Evolutionary conservation across 345 rosid genomes (phyloP).

Genomic region (Nasturtium officinale): DNA sequence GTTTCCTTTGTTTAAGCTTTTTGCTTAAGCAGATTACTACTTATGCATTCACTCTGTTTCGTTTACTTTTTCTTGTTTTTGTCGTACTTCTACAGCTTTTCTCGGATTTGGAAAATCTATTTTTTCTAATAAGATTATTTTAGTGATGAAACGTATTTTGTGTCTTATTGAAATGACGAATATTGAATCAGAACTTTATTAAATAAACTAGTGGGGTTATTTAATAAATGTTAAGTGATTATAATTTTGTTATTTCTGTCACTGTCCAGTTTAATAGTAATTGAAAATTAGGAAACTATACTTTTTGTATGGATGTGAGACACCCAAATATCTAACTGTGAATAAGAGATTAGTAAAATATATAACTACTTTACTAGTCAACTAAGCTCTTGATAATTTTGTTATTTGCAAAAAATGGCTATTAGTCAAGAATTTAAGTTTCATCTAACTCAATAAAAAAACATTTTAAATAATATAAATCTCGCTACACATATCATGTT

Average conservation of each 20-base stretch:
- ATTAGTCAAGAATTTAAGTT: not conserved
- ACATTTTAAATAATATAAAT: not conserved
- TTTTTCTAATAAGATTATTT: not conserved
- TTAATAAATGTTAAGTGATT: not conserved
- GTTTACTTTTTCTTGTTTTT: slow-evolving; percentile 27
- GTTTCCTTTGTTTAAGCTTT: slow-evolving; percentile 19
- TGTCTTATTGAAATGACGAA: not conserved
- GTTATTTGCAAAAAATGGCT: not conserved
- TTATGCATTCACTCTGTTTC: slow-evolving; percentile 20
- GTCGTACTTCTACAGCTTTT: slow-evolving; percentile 5
- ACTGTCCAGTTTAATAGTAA: slow-evolving; percentile 9
- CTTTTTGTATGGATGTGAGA: slow-evolving; percentile 1
- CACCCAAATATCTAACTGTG: slow-evolving; percentile 28
- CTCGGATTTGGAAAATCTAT: slow-evolving; percentile 44
- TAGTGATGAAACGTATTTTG: slow-evolving; percentile 10
- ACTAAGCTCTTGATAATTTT: not conserved
- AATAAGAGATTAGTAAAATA: slow-evolving; percentile 3
- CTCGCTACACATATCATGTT: not conserved
- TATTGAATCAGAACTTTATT: too few species aligned
- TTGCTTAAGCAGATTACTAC: slow-evolving; percentile 29
- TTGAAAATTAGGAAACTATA: not conserved
- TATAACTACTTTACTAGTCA: slow-evolving; percentile 1
- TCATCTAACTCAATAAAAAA: not conserved
- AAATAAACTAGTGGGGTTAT: slow-evolving; percentile 17
- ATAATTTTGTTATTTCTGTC: slow-evolving; percentile 31